Evolutionary conservation across 2,329 filamentous ascomycete genomes (phyloP).

Genomic region (Aspergillus jensenii): DNA sequence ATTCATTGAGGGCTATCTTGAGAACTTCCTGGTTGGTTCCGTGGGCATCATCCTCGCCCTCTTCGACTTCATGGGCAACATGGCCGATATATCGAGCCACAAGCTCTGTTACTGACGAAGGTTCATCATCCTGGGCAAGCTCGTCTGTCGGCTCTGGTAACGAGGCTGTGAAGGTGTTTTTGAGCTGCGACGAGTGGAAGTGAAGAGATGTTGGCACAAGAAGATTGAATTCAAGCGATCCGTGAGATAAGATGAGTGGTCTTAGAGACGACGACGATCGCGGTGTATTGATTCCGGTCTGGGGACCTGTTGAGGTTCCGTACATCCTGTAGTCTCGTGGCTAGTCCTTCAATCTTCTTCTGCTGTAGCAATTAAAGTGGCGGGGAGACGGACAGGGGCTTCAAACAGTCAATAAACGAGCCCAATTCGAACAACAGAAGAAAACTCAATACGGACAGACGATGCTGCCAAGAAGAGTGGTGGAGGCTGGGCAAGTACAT

Average conservation of each 20-base stretch:
- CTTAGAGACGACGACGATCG: constrained; percentile 90
- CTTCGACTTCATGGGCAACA: constrained; percentile 83
- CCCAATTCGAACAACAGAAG: neutral
- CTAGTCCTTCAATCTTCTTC: constrained; percentile 12
- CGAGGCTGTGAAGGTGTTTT: constrained; percentile 81
- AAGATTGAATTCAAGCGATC: constrained; percentile 93
- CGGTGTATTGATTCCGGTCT: constrained; percentile 96
- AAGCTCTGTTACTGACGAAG: constrained; percentile 90
- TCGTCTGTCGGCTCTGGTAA: constrained; percentile 93
- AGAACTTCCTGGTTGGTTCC: constrained; percentile 91
- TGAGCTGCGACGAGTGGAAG: constrained; percentile 92
- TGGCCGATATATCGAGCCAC: constrained; percentile 93
- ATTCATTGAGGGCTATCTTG: constrained; percentile 90
- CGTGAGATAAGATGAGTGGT: constrained; percentile 86
- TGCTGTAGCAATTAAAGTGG: neutral
- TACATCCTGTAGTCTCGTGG: constrained; percentile 65
- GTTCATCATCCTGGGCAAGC: constrained; percentile 96
- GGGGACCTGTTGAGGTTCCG: constrained; percentile 75
- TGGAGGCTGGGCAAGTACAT: neutral
- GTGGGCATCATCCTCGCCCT: constrained; percentile 84
- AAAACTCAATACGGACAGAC: neutral
- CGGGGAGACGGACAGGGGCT: constrained; percentile 2
- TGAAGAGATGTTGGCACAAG: constrained; percentile 93
- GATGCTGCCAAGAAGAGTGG: neutral
- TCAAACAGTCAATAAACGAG: neutral